Conservation (phyloP, 1,284 basidiomycete genomes). For the Cutaneotrichosporon cavernicola region DNA sequence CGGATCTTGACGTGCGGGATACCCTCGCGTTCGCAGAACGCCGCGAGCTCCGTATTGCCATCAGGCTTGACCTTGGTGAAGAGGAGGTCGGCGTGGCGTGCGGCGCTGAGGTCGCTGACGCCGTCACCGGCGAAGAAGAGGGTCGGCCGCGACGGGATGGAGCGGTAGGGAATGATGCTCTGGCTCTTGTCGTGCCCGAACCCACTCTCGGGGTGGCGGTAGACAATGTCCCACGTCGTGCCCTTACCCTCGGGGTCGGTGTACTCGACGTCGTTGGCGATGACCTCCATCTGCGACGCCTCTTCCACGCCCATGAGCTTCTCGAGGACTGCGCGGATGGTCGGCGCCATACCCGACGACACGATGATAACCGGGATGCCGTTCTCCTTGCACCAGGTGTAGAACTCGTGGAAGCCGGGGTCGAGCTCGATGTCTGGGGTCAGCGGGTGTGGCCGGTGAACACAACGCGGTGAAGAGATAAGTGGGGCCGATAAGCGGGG, state of each 20-base stretch:
- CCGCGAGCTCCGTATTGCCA: constrained; percentile 79
- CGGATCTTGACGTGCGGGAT: constrained; percentile 53
- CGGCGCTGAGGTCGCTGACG: constrained; percentile 84
- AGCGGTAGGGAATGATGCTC: constrained; percentile 80
- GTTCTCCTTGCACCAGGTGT: constrained; percentile 70
- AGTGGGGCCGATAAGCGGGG: not conserved
- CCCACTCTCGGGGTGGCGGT: constrained; percentile 78
- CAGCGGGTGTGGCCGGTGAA: not conserved
- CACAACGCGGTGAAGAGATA: not conserved
- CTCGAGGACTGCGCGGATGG: constrained; percentile 78
- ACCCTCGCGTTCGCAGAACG: constrained; percentile 62
- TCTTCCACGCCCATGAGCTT: constrained; percentile 72
- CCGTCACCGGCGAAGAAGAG: constrained; percentile 96
- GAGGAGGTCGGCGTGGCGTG: constrained; percentile 80
- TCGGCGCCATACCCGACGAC: constrained; percentile 90
- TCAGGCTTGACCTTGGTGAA: constrained; percentile 79
- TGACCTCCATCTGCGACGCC: constrained; percentile 75
- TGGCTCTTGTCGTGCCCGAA: constrained; percentile 93
- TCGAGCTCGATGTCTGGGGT: constrained; percentile 75
- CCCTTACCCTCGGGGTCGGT: constrained; percentile 60
- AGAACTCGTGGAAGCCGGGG: constrained; percentile 81
- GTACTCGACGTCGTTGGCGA: constrained; percentile 78
- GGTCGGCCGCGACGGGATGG: constrained; percentile 67
- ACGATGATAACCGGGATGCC: constrained; percentile 87
- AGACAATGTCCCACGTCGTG: constrained; percentile 75